phyloP scores from a whole-genome alignment of 108 stramenopile species.

The Conticribra weissflogii region DNA sequence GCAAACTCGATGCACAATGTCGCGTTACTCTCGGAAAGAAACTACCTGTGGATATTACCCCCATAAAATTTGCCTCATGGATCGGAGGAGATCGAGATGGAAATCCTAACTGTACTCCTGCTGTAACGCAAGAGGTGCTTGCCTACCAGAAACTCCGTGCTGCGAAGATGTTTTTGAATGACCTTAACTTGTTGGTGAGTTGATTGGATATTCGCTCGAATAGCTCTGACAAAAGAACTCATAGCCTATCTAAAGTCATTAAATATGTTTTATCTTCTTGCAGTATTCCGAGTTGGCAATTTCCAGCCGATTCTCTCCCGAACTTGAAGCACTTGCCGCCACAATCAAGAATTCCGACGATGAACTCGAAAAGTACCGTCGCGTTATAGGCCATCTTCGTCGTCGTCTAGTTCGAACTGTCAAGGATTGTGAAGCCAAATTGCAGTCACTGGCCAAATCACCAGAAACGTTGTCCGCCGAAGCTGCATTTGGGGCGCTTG shows the following conservation, averaged over 20 bases:
- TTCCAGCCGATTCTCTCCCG: conserved; percentile 69
- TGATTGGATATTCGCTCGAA: conserved; percentile 18
- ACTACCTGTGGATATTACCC: conserved; percentile 86
- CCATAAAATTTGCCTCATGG: conserved; percentile 95
- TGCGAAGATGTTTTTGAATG: conserved; percentile 80
- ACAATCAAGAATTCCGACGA: conserved; percentile 54
- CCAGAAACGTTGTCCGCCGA: conserved; percentile 19
- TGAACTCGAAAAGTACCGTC: conserved; percentile 75
- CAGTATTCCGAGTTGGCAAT: conserved; percentile 62
- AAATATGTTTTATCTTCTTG: no score
- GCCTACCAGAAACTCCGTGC: conserved; percentile 84
- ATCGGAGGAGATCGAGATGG: conserved; percentile 97
- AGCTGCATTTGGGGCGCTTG: conserved; percentile 28
- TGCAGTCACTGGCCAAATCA: conserved; percentile 36
- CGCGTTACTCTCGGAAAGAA: conserved; percentile 66
- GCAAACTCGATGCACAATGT: conserved; percentile 91
- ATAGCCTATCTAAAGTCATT: no score
- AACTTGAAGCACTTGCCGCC: conserved; percentile 59
- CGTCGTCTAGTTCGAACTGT: conserved; percentile 74
- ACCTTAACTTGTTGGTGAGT: conserved; percentile 60
- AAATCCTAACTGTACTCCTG: conserved; percentile 95
- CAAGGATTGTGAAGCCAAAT: conserved; percentile 62
- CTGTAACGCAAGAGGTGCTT: conserved; percentile 88
- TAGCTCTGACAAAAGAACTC: no score
- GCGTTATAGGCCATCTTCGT: conserved; percentile 81